A percentile compares a stretch with the other conserved stretches of the same genome.
Evolutionary conservation across 2,329 filamentous ascomycete species (phyloP).

Genomic region (Sphaerulina populicola): DNA sequence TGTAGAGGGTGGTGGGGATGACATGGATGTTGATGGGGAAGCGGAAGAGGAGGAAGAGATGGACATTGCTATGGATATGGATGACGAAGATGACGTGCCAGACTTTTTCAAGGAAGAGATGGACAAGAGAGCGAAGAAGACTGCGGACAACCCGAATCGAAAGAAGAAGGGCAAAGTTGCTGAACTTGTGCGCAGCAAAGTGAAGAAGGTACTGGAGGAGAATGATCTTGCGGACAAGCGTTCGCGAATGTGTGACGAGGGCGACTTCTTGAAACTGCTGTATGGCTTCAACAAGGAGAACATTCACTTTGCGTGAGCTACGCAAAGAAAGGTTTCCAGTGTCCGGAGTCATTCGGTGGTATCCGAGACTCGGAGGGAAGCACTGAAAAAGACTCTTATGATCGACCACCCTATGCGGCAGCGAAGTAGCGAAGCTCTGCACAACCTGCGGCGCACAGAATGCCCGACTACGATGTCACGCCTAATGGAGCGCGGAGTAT

Average conservation of each 20-base stretch:
- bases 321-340: neutral
- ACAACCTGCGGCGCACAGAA: too few relatives aligned
- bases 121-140: slow-evolving; percentile 49
- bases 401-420: too few relatives aligned
- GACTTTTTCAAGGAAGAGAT: slow-evolving; percentile 69
- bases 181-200: slow-evolving; percentile 76
- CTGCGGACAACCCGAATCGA: slow-evolving; percentile 45
- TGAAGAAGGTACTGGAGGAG: slow-evolving; percentile 73
- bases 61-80: slow-evolving; percentile 46
- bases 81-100: slow-evolving; percentile 64
- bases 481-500: neutral
- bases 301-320: slow-evolving; percentile 68
- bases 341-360: too few relatives aligned
- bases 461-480: neutral
- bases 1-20: slow-evolving; percentile 35
- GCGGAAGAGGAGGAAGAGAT: slow-evolving; percentile 40
- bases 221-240: slow-evolving; percentile 75
- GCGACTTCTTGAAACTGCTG: slow-evolving; percentile 76
- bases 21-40: slow-evolving; percentile 38
- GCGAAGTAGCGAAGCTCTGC: too few relatives aligned
- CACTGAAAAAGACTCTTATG: too few relatives aligned
- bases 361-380: too few relatives aligned
- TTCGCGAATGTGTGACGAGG: slow-evolving; percentile 81
- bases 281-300: slow-evolving; percentile 83
- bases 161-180: slow-evolving; percentile 73